Base-by-base conservation (phyloP, 129 eudicot species). In the Mikania micrantha region DNA sequence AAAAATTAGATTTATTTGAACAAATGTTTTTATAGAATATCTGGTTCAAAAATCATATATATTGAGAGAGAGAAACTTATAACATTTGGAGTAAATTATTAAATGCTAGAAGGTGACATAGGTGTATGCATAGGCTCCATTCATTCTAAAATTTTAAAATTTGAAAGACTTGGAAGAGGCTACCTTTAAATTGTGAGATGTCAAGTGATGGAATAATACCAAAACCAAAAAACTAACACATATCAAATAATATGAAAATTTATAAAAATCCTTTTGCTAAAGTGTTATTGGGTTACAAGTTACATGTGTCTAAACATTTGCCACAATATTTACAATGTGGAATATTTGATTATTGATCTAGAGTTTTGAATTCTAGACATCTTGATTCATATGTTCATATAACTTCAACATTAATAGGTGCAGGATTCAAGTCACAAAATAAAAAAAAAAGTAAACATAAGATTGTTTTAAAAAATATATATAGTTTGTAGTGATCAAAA, bases 71-170 rank as follows among this genome's bases (percentile, higher is more conserved):
- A n/a, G n/a, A 16, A 47, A 58, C n/a, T 4, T 16, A 16, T 2
- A 49, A 34, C 5, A 21, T 50, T 17, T 15, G 29, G 20, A 16
- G 4, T 29, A 3, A 42, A 34, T 11, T 52, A 32, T 5, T 61
- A 10, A 72, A 72, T 34, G 60, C 45, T 24, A 24, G 77, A 61
- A 47, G 54, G 72, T 62, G 71, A 39, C 77, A 52, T 40, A 24
- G 44, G 45, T 74, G 73, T 54, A 54, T 41, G 40, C 66, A 49
- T 38, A 34, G 39, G 29, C 64, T 74, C 60, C 66, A 41, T 64
- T 64, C 66, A 20, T 31, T 56, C 54, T 52, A 9, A 53, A 65
- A 32, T 0, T 39, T 54, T 41, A 5, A 66, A 39, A 38, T 54
- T 65, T 53, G 24, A 28, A 54, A n/a, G n/a, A 25, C 21, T 48